phyloP scores from a whole-genome alignment of 768 basidiomycete genomes.

The Hypholoma fasciculare region DNA sequence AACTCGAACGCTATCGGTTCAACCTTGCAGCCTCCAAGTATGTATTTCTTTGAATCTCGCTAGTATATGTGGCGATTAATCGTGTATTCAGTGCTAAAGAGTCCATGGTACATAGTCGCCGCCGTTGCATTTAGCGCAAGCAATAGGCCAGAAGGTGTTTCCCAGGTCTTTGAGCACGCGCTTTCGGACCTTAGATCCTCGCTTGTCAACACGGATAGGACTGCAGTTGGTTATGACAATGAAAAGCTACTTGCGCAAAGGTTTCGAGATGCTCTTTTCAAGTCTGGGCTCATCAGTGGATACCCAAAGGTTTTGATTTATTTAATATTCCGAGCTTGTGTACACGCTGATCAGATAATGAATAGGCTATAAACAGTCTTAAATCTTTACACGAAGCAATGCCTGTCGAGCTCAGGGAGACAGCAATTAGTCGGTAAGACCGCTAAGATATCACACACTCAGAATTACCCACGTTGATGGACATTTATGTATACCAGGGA shows the following conservation, averaged over 20 bases:
- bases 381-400: constrained; percentile 48
- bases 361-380: constrained; percentile 59
- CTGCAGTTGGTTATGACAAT: constrained; percentile 13
- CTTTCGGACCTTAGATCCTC: constrained; percentile 40
- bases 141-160: constrained; percentile 60
- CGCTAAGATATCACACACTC: neutral
- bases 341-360: neutral
- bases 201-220: constrained; percentile 8
- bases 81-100: constrained; percentile 19
- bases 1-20: neutral
- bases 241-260: constrained; percentile 49
- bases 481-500: constrained; percentile 30
- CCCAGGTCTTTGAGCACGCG: constrained; percentile 51
- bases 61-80: neutral
- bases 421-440: constrained; percentile 42
- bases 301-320: constrained; percentile 49
- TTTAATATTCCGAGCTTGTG: neutral
- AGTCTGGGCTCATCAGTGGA: constrained; percentile 57
- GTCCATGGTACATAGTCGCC: constrained; percentile 62
- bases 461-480: neutral
- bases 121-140: constrained; percentile 57
- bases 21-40: neutral
- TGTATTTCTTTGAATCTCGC: constrained; percentile 14
- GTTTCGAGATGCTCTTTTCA: constrained; percentile 62
- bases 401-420: constrained; percentile 53